Evolutionary conservation across 306 rosid genomes (phyloP).

Genomic region (Quercus berberidifolia): DNA sequence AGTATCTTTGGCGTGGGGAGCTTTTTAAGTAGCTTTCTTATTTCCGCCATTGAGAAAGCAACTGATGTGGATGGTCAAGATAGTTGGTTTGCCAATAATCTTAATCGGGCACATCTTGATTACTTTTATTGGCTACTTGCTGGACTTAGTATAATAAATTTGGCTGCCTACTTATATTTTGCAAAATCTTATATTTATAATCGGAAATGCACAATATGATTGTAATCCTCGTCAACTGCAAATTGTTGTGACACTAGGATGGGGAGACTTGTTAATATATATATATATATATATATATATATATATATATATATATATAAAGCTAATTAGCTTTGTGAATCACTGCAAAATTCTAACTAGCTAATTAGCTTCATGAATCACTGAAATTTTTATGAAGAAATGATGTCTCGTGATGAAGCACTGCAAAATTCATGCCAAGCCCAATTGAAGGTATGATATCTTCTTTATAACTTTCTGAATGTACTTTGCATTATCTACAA

Average conservation of each 20-base stretch:
- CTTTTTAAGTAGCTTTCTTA: constrained; percentile 18
- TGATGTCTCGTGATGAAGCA: no score
- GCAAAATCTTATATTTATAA: constrained; percentile 17
- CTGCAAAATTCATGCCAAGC: no score
- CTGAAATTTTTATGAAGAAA: no score
- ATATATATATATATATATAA: neutral
- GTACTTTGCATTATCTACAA: no score
- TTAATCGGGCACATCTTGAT: constrained; percentile 23
- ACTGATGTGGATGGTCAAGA: constrained; percentile 13
- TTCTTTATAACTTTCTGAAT: no score
- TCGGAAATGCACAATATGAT: neutral
- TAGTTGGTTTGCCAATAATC: constrained; percentile 26
- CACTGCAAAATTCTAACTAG: no score
- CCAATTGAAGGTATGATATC: no score
- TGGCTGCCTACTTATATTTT: constrained; percentile 1
- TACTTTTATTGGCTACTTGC: constrained; percentile 21
- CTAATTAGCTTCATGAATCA: no score
- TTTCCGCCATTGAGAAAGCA: constrained; percentile 9
- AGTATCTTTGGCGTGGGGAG: constrained; percentile 22
- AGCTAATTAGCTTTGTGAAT: no score
- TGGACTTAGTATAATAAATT: neutral
- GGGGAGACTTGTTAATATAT: neutral
- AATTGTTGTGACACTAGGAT: neutral
- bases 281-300: neutral
- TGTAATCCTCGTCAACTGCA: neutral